phyloP scores from a whole-genome alignment of 148 eudicot genomes.

The Persicaria tinctoria region DNA sequence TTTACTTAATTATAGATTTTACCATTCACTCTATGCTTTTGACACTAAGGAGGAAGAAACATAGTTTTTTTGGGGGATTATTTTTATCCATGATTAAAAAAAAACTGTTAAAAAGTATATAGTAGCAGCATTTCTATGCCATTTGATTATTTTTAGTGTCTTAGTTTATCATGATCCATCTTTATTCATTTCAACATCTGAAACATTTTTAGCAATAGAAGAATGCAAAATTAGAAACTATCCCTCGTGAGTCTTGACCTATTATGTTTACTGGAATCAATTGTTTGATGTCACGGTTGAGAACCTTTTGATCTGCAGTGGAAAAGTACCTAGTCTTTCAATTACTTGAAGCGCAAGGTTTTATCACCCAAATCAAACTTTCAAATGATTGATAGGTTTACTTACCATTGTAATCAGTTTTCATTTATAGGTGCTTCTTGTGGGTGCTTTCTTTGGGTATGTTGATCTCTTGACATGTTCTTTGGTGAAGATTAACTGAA shows the following conservation, averaged over 20 bases:
- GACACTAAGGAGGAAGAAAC: background rate
- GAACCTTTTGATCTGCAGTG: background rate
- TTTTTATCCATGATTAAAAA: background rate
- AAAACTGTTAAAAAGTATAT: background rate
- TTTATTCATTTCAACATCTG: too few relatives aligned
- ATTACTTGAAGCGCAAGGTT: background rate
- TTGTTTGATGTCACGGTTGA: background rate
- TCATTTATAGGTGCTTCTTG: background rate
- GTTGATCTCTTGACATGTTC: background rate
- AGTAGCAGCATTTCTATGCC: background rate
- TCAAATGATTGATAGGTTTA: background rate
- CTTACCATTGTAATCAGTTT: background rate
- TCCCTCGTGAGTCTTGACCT: background rate
- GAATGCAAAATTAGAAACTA: too few relatives aligned
- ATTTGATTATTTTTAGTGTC: background rate
- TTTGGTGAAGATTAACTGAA: conserved; percentile 2
- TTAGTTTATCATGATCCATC: background rate
- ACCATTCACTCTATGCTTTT: background rate
- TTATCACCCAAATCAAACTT: background rate
- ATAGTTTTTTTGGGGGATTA: background rate
- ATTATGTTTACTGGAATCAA: background rate
- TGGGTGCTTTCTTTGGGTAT: background rate
- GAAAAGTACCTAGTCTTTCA: background rate
- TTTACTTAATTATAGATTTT: background rate
- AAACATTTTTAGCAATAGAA: too few relatives aligned